Percentiles rank a stretch among this genome's conserved stretches.
phyloP scores from a whole-genome alignment of 179 eudicot genomes.

The Heliamphora pulchella region DNA sequence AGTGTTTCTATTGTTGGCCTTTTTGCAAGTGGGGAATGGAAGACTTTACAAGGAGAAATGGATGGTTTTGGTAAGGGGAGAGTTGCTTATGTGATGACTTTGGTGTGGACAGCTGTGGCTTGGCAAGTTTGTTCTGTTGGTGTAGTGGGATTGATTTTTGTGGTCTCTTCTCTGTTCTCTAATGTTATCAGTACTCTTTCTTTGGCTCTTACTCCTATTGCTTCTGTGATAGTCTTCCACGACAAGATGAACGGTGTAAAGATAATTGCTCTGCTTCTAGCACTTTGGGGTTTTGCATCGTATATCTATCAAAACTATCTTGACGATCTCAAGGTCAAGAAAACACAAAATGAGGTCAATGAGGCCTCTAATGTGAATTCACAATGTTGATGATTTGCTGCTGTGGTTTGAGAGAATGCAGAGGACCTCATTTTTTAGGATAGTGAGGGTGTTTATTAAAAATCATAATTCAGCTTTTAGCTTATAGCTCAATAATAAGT shows the following conservation, averaged over 20 bases:
- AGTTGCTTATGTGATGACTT: conserved; percentile 67
- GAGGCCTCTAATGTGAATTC: conserved; percentile 6
- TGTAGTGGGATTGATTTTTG: conserved; percentile 65
- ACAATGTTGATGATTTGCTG: conserved; percentile 6
- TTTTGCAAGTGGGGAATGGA: conserved; percentile 81
- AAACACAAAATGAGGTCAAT: conserved; percentile 16
- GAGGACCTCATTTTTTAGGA: not conserved
- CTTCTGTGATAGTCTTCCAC: conserved; percentile 57
- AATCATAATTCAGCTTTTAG: no score
- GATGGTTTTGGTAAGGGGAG: conserved; percentile 43
- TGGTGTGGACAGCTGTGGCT: conserved; percentile 59
- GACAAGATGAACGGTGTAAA: conserved; percentile 83
- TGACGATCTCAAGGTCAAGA: conserved; percentile 43
- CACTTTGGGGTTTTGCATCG: conserved; percentile 75
- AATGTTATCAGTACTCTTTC: conserved; percentile 83
- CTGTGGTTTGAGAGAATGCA: not conserved
- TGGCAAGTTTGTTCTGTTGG: conserved; percentile 87
- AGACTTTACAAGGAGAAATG: conserved; percentile 50
- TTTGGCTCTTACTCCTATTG: conserved; percentile 70
- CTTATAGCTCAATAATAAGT: no score
- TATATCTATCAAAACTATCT: conserved; percentile 83
- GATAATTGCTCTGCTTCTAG: conserved; percentile 66
- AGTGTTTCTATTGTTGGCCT: conserved; percentile 45
- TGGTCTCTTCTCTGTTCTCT: conserved; percentile 78
- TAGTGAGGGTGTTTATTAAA: not conserved